Conservation (phyloP, 306 rosid genomes). For the Prunus salicina region DNA sequence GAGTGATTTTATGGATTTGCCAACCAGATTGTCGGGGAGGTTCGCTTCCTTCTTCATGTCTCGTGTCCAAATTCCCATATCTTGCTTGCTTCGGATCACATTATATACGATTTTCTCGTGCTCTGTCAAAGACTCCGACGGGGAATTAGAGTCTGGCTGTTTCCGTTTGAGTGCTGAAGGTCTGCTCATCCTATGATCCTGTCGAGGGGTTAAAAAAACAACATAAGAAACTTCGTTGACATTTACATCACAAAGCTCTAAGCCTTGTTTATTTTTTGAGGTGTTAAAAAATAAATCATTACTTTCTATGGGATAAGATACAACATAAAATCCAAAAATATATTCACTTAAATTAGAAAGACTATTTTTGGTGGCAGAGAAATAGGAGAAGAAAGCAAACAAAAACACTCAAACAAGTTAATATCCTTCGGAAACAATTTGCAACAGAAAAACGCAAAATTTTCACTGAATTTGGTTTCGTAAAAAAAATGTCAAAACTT, state of each 20-base stretch:
- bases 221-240: background rate
- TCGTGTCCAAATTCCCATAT: conserved; percentile 58
- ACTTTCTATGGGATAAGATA: too few relatives aligned
- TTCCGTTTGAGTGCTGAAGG: conserved; percentile 53
- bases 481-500: too few relatives aligned
- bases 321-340: too few relatives aligned
- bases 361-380: too few relatives aligned
- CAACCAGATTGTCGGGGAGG: conserved; percentile 36
- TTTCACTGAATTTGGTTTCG: too few relatives aligned
- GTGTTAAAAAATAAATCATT: too few relatives aligned
- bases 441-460: too few relatives aligned
- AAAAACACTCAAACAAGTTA: too few relatives aligned
- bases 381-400: too few relatives aligned
- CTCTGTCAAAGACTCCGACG: conserved; percentile 34
- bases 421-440: too few relatives aligned
- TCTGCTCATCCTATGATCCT: conserved; percentile 46
- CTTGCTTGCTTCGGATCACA: conserved; percentile 48
- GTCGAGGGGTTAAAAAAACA: conserved; percentile 1
- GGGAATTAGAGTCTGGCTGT: conserved; percentile 35
- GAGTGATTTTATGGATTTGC: conserved; percentile 51
- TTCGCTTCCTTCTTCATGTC: conserved; percentile 58
- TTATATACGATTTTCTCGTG: conserved; percentile 44
- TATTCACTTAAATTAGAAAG: too few relatives aligned
- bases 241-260: background rate
- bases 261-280: too few relatives aligned